Conservation (phyloP, 768 basidiomycete genomes). For the Galerina marginata region DNA sequence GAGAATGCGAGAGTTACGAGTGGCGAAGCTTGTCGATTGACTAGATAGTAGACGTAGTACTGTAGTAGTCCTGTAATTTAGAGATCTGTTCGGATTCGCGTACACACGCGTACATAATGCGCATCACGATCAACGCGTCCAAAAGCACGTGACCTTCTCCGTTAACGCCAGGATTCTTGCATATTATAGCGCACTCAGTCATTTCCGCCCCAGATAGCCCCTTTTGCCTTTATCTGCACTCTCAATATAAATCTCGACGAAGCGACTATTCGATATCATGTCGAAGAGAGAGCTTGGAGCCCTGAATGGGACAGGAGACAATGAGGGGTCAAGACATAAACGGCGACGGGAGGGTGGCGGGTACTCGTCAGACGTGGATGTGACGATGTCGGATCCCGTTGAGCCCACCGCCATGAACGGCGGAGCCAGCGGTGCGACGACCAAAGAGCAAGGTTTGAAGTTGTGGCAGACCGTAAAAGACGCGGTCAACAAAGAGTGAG, state of each 20-base stretch:
- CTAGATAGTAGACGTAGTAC: neutral
- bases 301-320: conserved; percentile 37
- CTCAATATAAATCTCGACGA: neutral
- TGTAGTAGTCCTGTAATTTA: neutral
- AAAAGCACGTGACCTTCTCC: conserved; percentile 25
- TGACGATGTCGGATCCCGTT: conserved; percentile 39
- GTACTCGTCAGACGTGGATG: conserved; percentile 47
- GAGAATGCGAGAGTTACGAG: conserved; percentile 51
- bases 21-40: conserved; percentile 46
- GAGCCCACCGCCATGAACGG: conserved; percentile 25
- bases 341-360: conserved; percentile 45
- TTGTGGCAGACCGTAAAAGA: conserved; percentile 83
- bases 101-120: conserved; percentile 23
- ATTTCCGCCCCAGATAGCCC: conserved; percentile 14
- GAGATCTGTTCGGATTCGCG: conserved; percentile 3
- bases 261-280: conserved; percentile 27
- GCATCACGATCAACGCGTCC: conserved; percentile 25
- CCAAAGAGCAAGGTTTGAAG: conserved; percentile 71
- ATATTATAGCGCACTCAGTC: conserved; percentile 24
- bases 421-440: conserved; percentile 37
- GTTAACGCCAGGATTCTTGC: conserved; percentile 17
- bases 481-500: conserved; percentile 88
- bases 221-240: neutral
- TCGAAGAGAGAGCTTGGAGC: conserved; percentile 47
- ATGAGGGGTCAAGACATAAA: conserved; percentile 47